Evolutionary conservation across 805 yeast genomes (phyloP), one percentile per base, ranked within the genome.

Genomic region (Pichia manshurica): DNA sequence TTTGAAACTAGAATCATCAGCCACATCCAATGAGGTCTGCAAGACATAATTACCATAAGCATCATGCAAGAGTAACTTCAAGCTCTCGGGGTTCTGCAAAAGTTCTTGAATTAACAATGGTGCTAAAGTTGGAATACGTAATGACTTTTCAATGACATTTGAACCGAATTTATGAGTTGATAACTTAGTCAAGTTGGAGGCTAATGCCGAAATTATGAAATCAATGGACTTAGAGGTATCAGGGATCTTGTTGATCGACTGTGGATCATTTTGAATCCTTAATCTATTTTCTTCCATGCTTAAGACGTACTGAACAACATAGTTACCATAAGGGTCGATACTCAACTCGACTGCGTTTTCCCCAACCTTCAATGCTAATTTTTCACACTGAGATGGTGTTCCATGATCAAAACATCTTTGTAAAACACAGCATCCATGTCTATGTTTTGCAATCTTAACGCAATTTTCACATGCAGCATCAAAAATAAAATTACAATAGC

Each of bases 351-450:
- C 75, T 34, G 95, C 81, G 58, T 82, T 73, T 44, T 73, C 73
- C 19, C 93, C 85, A 39, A 91, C 82, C 53, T 77, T 78, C 23
- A 73, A 62, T 21, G 88, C 81, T 47, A 93, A 72, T 50, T 77
- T 79, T 53, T 73, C 72, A 48, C 88, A 76, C 66, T 93, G 97
- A 35, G 67, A 72, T 3, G 68, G 67, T 20, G 81, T 77, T 3
- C 98, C 97, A 65, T 84, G 87, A 65, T 93, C 98, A 57, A 93
- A 75, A 65, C 98, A 90, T 58, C 98, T 78, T 68, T 91, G 99
- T 49, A 91, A 72, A 22, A 91, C 98, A 67, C 98, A 91, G 69
- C 99, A 93, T 6, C 98, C 99, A 62, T 93, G 98, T 60, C 96
- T 79, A 61, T 93, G 98, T 41, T 95, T 88, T 5, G 96, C 95